Conservation (phyloP, 1,284 basidiomycete species). For the Ganoderma sp. region DNA sequence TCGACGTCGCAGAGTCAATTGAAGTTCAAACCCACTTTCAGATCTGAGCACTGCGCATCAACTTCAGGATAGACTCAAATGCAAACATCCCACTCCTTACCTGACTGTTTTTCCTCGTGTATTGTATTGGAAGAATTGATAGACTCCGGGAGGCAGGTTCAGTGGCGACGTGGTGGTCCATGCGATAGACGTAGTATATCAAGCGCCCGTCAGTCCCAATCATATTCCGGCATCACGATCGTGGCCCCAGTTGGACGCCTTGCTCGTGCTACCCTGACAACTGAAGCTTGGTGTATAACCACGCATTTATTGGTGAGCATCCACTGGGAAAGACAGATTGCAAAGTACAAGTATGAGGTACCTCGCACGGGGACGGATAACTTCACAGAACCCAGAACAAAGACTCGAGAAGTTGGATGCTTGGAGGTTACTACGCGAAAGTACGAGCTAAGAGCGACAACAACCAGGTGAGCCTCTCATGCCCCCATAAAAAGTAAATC, state of each 20-base stretch:
- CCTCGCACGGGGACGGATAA: too few species aligned
- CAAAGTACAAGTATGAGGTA: too few species aligned
- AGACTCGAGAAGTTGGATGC: too few species aligned
- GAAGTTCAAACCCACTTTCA: not conserved
- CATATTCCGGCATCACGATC: not conserved
- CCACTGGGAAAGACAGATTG: too few species aligned
- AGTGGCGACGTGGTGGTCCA: not conserved
- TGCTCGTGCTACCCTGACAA: too few species aligned
- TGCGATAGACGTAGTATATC: not conserved
- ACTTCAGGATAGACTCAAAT: not conserved
- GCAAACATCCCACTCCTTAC: not conserved
- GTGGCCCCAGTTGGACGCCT: too few species aligned
- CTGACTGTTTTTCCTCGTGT: not conserved
- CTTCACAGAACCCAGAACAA: too few species aligned
- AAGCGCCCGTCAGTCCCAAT: not conserved
- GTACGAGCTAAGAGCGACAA: too few species aligned
- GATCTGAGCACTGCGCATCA: not conserved
- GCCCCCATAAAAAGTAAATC: not conserved
- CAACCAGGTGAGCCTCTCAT: not conserved
- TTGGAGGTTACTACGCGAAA: too few species aligned
- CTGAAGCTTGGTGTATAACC: too few species aligned
- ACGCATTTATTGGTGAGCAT: too few species aligned
- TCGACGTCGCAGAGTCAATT: too few species aligned
- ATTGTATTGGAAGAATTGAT: not conserved
- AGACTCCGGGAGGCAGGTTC: not conserved